Evolutionary conservation across 2,329 filamentous ascomycete genomes (phyloP).

Genomic region (Neofusicoccum sp.): DNA sequence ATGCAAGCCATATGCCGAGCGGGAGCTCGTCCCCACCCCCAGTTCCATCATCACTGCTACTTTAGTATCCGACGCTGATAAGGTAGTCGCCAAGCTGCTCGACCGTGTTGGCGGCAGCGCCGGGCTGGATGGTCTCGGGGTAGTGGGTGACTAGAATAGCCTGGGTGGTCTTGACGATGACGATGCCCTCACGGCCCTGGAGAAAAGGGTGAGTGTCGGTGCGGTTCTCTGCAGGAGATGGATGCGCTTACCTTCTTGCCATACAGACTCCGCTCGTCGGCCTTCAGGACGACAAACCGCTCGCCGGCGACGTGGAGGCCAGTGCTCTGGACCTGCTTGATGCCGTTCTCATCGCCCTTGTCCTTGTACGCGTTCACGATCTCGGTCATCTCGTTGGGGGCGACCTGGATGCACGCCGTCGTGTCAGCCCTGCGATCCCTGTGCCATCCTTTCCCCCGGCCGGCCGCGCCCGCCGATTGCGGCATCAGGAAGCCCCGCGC

Average conservation of each 20-base stretch:
- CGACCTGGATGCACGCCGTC: constrained; percentile 43
- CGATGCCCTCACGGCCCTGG: constrained; percentile 77
- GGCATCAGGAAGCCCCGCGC: constrained; percentile 4
- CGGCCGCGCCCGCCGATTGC: constrained; percentile 10
- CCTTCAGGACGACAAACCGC: constrained; percentile 76
- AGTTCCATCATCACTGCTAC: constrained; percentile 12
- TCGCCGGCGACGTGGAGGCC: constrained; percentile 77
- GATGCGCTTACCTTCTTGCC: constrained; percentile 72
- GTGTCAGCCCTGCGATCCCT: constrained; percentile 14
- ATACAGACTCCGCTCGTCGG: constrained; percentile 79
- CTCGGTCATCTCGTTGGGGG: constrained; percentile 57
- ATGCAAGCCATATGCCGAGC: constrained; percentile 19
- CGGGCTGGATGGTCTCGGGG: constrained; percentile 70
- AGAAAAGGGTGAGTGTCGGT: neutral
- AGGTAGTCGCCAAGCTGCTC: constrained; percentile 88
- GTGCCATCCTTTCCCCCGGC: constrained; percentile 20
- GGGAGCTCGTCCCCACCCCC: neutral
- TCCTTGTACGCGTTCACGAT: constrained; percentile 58
- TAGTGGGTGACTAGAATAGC: constrained; percentile 90
- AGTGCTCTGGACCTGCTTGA: constrained; percentile 68
- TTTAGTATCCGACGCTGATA: constrained; percentile 73
- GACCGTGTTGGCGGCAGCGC: constrained; percentile 76
- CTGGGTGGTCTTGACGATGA: constrained; percentile 83
- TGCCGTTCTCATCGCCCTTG: constrained; percentile 52
- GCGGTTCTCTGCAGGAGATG: constrained; percentile 18